Evolutionary conservation across 2,329 filamentous ascomycete genomes (phyloP).

Genomic region (Aspergillus fumigatus): DNA sequence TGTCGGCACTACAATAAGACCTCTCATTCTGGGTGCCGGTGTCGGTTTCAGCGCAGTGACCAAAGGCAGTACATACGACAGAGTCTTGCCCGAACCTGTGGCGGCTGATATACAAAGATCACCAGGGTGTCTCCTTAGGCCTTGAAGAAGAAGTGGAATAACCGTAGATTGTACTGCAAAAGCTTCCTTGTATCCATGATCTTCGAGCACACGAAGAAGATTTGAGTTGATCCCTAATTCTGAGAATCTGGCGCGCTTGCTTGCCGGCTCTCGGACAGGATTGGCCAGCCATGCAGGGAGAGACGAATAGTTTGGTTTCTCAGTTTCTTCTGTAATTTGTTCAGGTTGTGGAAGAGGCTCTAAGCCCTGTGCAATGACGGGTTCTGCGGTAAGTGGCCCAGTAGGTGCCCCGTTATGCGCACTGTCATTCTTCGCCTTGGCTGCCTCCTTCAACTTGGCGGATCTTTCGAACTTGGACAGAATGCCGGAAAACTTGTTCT

Average conservation of each 20-base stretch:
- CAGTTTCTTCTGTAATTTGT: conserved; percentile 52
- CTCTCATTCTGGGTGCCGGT: conserved; percentile 64
- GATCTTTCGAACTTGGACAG: conserved; percentile 40
- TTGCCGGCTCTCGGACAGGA: conserved; percentile 64
- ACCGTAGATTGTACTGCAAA: conserved; percentile 77
- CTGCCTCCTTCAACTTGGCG: conserved; percentile 16
- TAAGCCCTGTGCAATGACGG: conserved; percentile 52
- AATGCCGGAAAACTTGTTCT: conserved; percentile 33
- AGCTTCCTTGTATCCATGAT: conserved; percentile 65
- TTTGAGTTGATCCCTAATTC: conserved; percentile 60
- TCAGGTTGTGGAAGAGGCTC: conserved; percentile 72
- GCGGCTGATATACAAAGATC: conserved; percentile 89
- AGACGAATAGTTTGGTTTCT: conserved; percentile 67
- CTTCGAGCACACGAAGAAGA: conserved; percentile 58
- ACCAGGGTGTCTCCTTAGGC: conserved; percentile 57
- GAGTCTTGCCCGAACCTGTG: conserved; percentile 91
- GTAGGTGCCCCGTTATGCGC: conserved; percentile 7
- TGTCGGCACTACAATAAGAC: conserved; percentile 83
- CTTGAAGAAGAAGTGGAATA: conserved; percentile 72
- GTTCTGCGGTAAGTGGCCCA: conserved; percentile 17
- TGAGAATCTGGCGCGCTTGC: conserved; percentile 57
- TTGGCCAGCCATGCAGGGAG: conserved; percentile 76
- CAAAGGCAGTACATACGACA: conserved; percentile 85
- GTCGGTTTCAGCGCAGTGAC: conserved; percentile 68
- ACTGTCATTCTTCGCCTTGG: conserved; percentile 10